A percentile compares a stretch with the other conserved stretches of the same genome.
phyloP scores from a whole-genome alignment of 805 yeast genomes.

The Teunomyces cretensis region DNA sequence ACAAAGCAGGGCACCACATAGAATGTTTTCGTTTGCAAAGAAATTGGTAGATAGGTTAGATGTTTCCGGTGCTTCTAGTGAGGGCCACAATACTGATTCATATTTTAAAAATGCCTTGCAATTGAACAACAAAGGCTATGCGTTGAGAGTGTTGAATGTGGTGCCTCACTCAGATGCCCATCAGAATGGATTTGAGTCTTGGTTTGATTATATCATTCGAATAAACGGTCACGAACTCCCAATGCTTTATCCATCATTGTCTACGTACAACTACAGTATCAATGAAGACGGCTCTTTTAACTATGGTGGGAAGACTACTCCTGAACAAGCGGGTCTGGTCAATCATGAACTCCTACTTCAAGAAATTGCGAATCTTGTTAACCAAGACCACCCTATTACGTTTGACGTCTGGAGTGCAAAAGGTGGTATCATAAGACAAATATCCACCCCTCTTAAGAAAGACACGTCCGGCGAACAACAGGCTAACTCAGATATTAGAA shows the following conservation, averaged over 20 bases:
- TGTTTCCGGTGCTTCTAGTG: slow-evolving; percentile 10
- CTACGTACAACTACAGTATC: slow-evolving; percentile 29
- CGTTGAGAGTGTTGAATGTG: slow-evolving; percentile 37
- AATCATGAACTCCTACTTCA: slow-evolving; percentile 44
- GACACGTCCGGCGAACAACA: slow-evolving; percentile 5
- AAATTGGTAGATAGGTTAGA: slow-evolving; percentile 42
- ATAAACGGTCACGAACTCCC: slow-evolving; percentile 69
- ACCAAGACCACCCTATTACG: slow-evolving; percentile 39
- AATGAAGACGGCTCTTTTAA: slow-evolving; percentile 42
- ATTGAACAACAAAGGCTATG: slow-evolving; percentile 42
- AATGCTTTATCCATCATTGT: slow-evolving; percentile 32
- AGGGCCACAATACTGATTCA: slow-evolving; percentile 22
- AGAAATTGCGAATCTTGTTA: slow-evolving; percentile 38
- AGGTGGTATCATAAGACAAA: slow-evolving; percentile 57
- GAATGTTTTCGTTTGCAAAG: slow-evolving; percentile 46
- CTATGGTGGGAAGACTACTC: slow-evolving; percentile 34
- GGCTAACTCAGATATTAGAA: slow-evolving; percentile 1
- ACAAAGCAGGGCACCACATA: neutral
- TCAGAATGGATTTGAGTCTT: slow-evolving; percentile 58
- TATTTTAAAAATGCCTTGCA: slow-evolving; percentile 33
- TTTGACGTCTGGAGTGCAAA: slow-evolving; percentile 84
- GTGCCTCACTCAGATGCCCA: slow-evolving; percentile 38
- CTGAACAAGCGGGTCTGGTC: slow-evolving; percentile 33
- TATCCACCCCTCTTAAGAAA: slow-evolving; percentile 23
- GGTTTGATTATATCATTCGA: slow-evolving; percentile 86